These are phyloP conservation scores for Pleurotus sapidus DNA, from an alignment of 768 basidiomycete species.

Conservation along the genomic window DNA sequence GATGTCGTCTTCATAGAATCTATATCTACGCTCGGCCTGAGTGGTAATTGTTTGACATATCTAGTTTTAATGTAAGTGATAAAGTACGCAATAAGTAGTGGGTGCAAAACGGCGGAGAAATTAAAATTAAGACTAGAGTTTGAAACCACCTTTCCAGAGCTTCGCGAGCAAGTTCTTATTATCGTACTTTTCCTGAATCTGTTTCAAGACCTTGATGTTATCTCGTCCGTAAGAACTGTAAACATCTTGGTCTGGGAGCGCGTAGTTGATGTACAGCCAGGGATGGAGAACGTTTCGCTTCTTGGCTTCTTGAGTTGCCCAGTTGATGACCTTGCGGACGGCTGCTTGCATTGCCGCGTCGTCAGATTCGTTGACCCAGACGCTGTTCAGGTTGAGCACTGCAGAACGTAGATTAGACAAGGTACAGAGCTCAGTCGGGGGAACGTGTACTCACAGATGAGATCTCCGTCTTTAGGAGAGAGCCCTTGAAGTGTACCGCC, in stretches of 20 bases:
- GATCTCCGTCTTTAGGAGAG: slow-evolving; percentile 8
- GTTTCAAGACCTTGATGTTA: background rate
- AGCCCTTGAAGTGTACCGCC: slow-evolving; percentile 10
- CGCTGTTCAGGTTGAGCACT: slow-evolving; percentile 1
- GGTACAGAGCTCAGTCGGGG: too few relatives aligned
- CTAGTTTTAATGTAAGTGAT: too few relatives aligned
- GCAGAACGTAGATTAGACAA: background rate
- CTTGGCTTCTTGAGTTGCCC: slow-evolving; percentile 6
- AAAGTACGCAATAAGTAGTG: too few relatives aligned
- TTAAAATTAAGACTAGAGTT: background rate
- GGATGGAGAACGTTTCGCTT: slow-evolving; percentile 4
- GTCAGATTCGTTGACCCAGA: slow-evolving; percentile 11
- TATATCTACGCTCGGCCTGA: too few relatives aligned
- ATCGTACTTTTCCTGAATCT: background rate
- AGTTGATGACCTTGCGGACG: slow-evolving; percentile 3
- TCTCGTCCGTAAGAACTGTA: slow-evolving; percentile 1
- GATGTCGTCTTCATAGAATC: too few relatives aligned
- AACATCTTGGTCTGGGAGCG: slow-evolving; percentile 3
- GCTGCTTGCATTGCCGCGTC: slow-evolving; percentile 4
- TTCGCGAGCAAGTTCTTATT: background rate
- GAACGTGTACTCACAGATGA: slow-evolving; percentile 7
- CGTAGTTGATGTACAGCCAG: slow-evolving; percentile 11
- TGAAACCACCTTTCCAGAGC: slow-evolving; percentile 4
- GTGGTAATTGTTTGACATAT: too few relatives aligned
- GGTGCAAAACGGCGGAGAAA: too few relatives aligned